Conservation (phyloP, 202 grass and related monocot genomes). For the Dendrocalamus latiflorus region DNA sequence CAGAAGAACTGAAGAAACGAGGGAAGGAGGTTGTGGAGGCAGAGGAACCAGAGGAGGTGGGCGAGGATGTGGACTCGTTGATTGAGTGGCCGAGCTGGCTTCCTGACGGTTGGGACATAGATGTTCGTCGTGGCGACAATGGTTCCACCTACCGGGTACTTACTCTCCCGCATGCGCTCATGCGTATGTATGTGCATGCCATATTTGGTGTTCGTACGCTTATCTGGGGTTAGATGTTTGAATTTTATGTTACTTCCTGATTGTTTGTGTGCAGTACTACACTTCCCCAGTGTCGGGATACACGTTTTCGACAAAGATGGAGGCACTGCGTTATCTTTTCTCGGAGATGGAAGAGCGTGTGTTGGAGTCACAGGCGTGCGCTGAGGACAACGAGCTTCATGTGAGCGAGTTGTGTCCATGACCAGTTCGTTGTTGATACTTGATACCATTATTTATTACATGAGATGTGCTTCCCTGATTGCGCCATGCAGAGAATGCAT, state of each 20-base stretch:
- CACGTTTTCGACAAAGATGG: constrained; percentile 49
- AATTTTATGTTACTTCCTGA: neutral
- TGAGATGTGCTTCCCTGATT: constrained; percentile 11
- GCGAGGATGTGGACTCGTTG: neutral
- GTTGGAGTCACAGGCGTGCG: neutral
- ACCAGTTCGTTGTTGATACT: neutral
- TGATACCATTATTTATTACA: too few species aligned
- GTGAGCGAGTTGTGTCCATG: constrained; percentile 28
- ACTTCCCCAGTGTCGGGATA: constrained; percentile 48
- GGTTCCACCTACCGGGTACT: constrained; percentile 36
- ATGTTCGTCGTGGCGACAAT: constrained; percentile 12
- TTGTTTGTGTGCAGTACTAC: constrained; percentile 49
- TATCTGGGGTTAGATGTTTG: neutral
- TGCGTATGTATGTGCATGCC: neutral
- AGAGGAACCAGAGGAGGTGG: neutral
- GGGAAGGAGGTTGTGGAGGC: neutral
- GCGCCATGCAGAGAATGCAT: constrained; percentile 14
- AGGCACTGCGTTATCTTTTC: constrained; percentile 41
- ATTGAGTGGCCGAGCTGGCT: constrained; percentile 47
- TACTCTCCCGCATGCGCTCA: neutral
- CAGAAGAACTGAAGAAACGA: neutral
- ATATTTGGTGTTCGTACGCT: neutral
- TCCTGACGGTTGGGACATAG: constrained; percentile 64
- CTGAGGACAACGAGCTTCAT: neutral
- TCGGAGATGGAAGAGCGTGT: constrained; percentile 20